These are phyloP conservation scores for Entrophospora sp. DNA, from an alignment of 192 early-diverging fungal genomes.

Conservation along the genomic window DNA sequence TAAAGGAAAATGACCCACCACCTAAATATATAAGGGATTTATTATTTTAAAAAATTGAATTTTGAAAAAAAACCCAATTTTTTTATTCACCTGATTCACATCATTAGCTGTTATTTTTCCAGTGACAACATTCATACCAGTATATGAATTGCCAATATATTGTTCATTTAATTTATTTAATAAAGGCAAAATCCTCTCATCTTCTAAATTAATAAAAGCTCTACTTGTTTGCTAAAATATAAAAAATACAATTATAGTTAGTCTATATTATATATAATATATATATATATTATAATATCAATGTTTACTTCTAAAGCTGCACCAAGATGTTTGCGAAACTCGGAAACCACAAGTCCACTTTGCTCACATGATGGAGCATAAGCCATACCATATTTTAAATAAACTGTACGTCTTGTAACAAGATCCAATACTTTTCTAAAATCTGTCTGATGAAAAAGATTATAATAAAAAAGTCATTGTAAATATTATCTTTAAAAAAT, in stretches of 20 bases:
- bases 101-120: constrained; percentile 57
- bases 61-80: neutral
- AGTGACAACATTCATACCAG: constrained; percentile 30
- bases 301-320: constrained; percentile 38
- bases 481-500: no score
- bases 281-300: neutral
- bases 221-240: constrained; percentile 54
- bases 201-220: constrained; percentile 77
- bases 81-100: constrained; percentile 47
- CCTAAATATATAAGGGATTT: constrained; percentile 9
- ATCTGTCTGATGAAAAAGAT: constrained; percentile 39
- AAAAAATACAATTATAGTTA: no score
- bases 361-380: constrained; percentile 70
- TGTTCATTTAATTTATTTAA: constrained; percentile 80
- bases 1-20: constrained; percentile 71
- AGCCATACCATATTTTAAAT: constrained; percentile 53
- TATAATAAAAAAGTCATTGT: neutral
- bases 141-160: constrained; percentile 64
- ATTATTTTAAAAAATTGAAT: neutral
- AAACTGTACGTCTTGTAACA: constrained; percentile 49
- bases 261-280: neutral
- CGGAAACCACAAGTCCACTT: constrained; percentile 59
- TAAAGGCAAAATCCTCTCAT: constrained; percentile 82
- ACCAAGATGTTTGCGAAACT: constrained; percentile 60
- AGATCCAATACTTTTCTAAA: constrained; percentile 62